Base-by-base conservation (phyloP, 23 red algal species). In the Chondrus crispus region DNA sequence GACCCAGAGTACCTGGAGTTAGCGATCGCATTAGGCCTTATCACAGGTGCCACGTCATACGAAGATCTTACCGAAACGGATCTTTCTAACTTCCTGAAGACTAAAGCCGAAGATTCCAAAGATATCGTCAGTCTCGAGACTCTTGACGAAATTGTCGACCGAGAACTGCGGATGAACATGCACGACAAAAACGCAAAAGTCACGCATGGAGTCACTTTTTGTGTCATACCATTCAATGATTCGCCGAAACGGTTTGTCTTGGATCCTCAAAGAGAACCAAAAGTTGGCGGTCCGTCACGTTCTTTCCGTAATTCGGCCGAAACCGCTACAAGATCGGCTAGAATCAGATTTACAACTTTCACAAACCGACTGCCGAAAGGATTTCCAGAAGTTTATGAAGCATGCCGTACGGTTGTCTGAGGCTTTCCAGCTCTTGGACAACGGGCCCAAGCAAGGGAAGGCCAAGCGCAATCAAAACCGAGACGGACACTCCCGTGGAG, bases 101-200 rank as follows among this genome's bases (percentile, higher is more conserved):
- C 69, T 43, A 36, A 74, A 74, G 69, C 69, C 38, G 69, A 37
- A 74, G 69, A 74, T 74, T 74, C 69, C 28, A 74, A 37, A 37
- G 69, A 74, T 36, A 45, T 43, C 42, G 42, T 74, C 10, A 36
- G 69, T 74, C 32, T 37, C 69, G 69, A 74, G 6, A 74, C 69
- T 9, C 24, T 74, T 40, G 69, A 74, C 47, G 69, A 74, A 5
- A 40, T 74, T 37, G 9, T 74, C 20, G 37, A 74, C 69, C 69
- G 69, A 43, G 32, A 74, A 74, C 69, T 74, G 47, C 69, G 69
- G 69, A 74, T 74, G 69, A 43, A 74, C 28, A 74, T 74, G 6
- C 10, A 4, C 4, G n/a, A 74, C 28, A 74, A 74, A 20, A 74
- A 74, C 9, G 9, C 6, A 74, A 5, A 74, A 36, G 69, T 35